Conservation (phyloP, 2,329 filamentous ascomycete genomes). For the Ascochyta fabae region DNA sequence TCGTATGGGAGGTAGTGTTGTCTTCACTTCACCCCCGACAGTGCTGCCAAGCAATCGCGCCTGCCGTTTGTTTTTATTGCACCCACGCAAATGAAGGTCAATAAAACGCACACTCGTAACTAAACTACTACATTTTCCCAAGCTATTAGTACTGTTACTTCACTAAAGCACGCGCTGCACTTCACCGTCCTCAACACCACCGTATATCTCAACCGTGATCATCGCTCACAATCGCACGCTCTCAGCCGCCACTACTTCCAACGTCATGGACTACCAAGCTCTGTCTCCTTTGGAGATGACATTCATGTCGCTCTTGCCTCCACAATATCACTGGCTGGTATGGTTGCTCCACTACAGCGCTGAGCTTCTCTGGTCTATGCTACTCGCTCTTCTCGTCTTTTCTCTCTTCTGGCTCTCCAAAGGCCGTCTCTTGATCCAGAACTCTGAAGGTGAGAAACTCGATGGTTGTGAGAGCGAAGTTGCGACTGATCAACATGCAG, state of each 20-base stretch:
- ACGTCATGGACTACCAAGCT: not conserved
- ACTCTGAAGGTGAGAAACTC: not conserved
- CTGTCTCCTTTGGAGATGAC: not conserved
- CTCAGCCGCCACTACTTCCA: not conserved
- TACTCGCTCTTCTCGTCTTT: not conserved
- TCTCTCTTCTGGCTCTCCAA: not conserved
- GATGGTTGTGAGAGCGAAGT: not conserved
- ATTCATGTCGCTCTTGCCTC: not conserved
- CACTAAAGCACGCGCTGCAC: not conserved
- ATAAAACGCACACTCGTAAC: not conserved
- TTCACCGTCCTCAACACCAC: too few species aligned
- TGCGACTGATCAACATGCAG: not conserved
- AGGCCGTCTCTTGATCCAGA: not conserved
- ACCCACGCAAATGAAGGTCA: not conserved
- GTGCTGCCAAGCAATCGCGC: not conserved
- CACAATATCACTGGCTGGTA: not conserved
- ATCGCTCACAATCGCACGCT: not conserved
- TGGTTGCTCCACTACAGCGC: too few species aligned
- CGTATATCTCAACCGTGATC: too few species aligned
- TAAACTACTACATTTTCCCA: not conserved
- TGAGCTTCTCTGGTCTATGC: not conserved
- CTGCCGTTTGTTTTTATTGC: not conserved
- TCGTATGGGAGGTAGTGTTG: not conserved
- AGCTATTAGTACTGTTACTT: not conserved
- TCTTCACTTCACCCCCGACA: slow-evolving; percentile 3